These are phyloP conservation scores for Cladosporium sp. DNA, from an alignment of 2,329 filamentous ascomycete genomes.

Conservation along the genomic window DNA sequence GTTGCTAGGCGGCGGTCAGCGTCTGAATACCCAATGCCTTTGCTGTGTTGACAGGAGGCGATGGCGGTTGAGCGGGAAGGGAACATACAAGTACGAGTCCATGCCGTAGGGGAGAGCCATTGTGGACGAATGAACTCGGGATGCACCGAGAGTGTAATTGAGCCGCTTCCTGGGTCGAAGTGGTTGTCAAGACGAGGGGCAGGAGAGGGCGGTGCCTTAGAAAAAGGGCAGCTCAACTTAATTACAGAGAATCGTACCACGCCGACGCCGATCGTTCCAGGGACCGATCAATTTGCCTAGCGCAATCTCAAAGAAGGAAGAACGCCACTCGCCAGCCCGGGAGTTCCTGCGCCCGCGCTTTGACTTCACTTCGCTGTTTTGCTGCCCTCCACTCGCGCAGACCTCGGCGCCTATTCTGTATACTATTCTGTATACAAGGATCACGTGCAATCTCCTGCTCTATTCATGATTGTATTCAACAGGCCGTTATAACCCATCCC, in stretches of 20 bases:
- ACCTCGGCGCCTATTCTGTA: no score
- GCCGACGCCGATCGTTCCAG: not conserved
- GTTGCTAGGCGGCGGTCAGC: slow-evolving; percentile 5
- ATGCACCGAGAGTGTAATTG: not conserved
- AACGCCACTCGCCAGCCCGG: not conserved
- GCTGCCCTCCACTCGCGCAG: no score
- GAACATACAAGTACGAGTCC: slow-evolving; percentile 24
- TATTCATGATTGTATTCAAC: no score
- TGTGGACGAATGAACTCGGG: not conserved
- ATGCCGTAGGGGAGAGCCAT: slow-evolving; percentile 24
- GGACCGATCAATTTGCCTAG: not conserved
- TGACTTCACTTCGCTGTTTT: no score
- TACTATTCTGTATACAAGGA: no score
- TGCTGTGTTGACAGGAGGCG: not conserved
- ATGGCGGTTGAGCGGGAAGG: not conserved
- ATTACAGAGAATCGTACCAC: not conserved
- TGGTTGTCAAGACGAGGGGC: not conserved
- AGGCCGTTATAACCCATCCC: no score
- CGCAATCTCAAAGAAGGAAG: not conserved
- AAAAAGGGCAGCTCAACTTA: not conserved
- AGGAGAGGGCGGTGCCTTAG: not conserved
- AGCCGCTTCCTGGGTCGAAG: not conserved
- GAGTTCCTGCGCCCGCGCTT: no score
- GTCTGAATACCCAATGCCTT: not conserved
- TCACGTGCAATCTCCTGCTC: no score